phyloP scores from a whole-genome alignment of 2,329 filamentous ascomycete genomes.

The Plectosphaerella sp. region DNA sequence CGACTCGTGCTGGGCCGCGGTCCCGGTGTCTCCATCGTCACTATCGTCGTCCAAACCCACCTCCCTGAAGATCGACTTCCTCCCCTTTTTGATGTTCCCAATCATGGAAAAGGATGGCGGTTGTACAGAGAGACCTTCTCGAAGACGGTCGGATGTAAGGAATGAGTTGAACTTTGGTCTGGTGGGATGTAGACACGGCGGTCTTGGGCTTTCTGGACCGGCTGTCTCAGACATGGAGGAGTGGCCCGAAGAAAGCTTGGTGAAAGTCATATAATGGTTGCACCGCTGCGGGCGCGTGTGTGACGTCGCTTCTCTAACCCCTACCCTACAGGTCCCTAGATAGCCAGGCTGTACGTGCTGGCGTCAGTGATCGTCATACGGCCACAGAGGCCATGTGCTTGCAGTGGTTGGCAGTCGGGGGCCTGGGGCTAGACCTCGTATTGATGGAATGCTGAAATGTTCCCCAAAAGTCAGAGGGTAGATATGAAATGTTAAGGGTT shows the following conservation, averaged over 20 bases:
- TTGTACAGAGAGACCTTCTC: constrained; percentile 37
- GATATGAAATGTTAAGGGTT: too few species aligned
- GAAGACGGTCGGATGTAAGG: constrained; percentile 45
- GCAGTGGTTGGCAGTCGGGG: too few species aligned
- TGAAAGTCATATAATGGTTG: not conserved
- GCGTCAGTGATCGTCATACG: too few species aligned
- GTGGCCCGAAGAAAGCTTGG: not conserved
- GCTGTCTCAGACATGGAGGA: too few species aligned
- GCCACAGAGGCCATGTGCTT: too few species aligned
- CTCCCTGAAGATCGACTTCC: constrained; percentile 49
- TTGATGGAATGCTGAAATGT: too few species aligned
- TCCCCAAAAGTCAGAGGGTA: too few species aligned
- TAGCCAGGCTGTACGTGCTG: too few species aligned
- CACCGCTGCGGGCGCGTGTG: not conserved
- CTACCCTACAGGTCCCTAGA: too few species aligned
- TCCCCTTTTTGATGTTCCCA: constrained; percentile 42
- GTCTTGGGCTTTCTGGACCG: too few species aligned
- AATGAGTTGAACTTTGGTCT: constrained; percentile 48
- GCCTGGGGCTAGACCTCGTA: too few species aligned
- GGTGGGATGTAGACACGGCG: not conserved
- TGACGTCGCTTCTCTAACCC: not conserved
- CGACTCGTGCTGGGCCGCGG: too few species aligned
- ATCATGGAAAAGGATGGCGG: constrained; percentile 33
- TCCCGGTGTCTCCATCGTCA: constrained; percentile 9
- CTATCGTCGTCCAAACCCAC: constrained; percentile 37